Conservation (phyloP, 176 grass and related monocot genomes). For the Carex scoparia region DNA sequence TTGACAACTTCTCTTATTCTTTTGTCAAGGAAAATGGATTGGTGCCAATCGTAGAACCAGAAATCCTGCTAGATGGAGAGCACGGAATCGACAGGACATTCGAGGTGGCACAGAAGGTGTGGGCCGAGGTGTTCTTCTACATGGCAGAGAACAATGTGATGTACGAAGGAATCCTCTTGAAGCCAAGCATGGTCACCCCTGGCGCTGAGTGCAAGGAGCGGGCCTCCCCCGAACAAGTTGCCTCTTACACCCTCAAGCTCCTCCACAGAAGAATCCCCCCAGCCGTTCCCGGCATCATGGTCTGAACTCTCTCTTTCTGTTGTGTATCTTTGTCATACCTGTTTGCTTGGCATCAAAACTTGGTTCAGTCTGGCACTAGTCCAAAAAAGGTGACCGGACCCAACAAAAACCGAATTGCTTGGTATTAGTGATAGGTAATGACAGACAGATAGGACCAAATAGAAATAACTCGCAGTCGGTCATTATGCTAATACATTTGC, state of each 20-base stretch:
- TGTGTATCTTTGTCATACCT: no score
- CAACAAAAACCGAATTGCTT: neutral
- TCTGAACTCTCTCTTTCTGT: constrained; percentile 9
- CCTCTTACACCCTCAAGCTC: constrained; percentile 82
- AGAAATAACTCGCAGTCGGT: neutral
- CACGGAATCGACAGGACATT: constrained; percentile 84
- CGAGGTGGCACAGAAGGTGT: constrained; percentile 83
- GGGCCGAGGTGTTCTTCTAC: constrained; percentile 86
- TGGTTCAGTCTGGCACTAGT: neutral
- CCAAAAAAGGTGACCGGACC: neutral
- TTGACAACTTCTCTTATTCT: neutral
- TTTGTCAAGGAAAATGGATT: constrained; percentile 77
- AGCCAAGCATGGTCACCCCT: constrained; percentile 98
- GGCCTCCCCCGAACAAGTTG: constrained; percentile 71
- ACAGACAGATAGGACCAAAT: neutral
- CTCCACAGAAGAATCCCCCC: constrained; percentile 93
- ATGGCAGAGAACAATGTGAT: constrained; percentile 85
- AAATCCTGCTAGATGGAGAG: constrained; percentile 88
- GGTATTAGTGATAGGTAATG: neutral
- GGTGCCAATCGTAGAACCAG: constrained; percentile 96
- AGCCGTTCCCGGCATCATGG: constrained; percentile 91
- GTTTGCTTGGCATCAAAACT: no score
- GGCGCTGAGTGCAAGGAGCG: constrained; percentile 78
- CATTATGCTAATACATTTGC: neutral
- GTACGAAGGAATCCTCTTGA: constrained; percentile 91